Conservation (phyloP, 2,329 filamentous ascomycete genomes). For the Fusarium redolens region DNA sequence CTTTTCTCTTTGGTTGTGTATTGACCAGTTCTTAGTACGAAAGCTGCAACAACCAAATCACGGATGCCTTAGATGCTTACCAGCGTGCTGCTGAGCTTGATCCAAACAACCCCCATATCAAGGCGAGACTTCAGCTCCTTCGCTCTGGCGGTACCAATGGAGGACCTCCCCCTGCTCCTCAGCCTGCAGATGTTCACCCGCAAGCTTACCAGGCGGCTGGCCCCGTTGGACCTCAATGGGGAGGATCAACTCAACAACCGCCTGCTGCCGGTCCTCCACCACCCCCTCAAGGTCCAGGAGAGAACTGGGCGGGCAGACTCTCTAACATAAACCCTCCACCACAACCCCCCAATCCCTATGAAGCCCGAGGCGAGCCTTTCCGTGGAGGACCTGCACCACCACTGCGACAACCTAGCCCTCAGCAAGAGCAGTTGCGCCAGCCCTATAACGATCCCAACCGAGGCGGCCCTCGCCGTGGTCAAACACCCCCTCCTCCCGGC, state of each 20-base stretch:
- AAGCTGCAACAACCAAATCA: conserved; percentile 98
- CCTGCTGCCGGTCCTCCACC: conserved; percentile 68
- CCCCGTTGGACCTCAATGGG: conserved; percentile 90
- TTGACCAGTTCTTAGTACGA: conserved; percentile 76
- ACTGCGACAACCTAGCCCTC: conserved; percentile 80
- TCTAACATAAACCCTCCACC: conserved; percentile 83
- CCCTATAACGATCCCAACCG: conserved; percentile 67
- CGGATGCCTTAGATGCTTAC: conserved; percentile 95
- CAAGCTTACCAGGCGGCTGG: conserved; percentile 89
- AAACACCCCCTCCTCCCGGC: conserved; percentile 52
- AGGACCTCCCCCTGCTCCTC: conserved; percentile 80
- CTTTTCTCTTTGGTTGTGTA: background rate
- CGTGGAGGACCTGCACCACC: conserved; percentile 75
- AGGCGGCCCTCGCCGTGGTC: conserved; percentile 58
- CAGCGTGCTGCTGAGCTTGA: conserved; percentile 94
- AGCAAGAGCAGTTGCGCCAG: conserved; percentile 70
- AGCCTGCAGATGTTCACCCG: conserved; percentile 95
- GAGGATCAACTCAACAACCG: conserved; percentile 74
- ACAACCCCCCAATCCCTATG: conserved; percentile 84
- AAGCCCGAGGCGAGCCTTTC: conserved; percentile 75
- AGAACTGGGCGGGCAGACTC: conserved; percentile 72
- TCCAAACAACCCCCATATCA: conserved; percentile 93
- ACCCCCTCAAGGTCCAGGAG: conserved; percentile 67
- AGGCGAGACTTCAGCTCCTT: conserved; percentile 89
- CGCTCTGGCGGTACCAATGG: conserved; percentile 82